These are phyloP conservation scores for Prunus mume DNA, from an alignment of 306 rosid genomes.

Conservation along the genomic window DNA sequence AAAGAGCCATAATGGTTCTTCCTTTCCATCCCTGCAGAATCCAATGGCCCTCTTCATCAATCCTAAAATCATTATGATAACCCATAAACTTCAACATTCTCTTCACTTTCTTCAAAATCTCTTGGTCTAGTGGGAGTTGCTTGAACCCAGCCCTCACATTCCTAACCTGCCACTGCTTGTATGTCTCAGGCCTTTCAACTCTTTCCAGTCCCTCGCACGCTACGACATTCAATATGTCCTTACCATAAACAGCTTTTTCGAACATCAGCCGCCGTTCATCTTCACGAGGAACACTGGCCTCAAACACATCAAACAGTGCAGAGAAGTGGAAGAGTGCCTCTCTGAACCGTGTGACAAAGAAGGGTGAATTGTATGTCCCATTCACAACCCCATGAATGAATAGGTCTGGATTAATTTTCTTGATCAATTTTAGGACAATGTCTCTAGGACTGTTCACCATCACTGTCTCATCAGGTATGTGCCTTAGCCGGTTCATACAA, in stretches of 20 bases:
- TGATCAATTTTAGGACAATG: conserved; percentile 24
- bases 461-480: conserved; percentile 27
- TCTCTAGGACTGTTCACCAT: conserved; percentile 22
- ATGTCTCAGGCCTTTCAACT: conserved; percentile 40
- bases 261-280: conserved; percentile 22
- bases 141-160: conserved; percentile 30
- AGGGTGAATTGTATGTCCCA: conserved; percentile 31
- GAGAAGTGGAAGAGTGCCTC: conserved; percentile 29
- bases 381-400: conserved; percentile 33
- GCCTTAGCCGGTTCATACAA: conserved; percentile 21
- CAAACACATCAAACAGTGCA: conserved; percentile 28
- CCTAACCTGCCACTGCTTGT: conserved; percentile 33
- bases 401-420: conserved; percentile 21
- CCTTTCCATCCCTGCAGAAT: conserved; percentile 41
- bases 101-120: conserved; percentile 10
- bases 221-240: conserved; percentile 25
- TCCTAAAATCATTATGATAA: conserved; percentile 26
- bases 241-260: conserved; percentile 23
- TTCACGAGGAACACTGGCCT: conserved; percentile 11
- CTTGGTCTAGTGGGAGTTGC: conserved; percentile 29
- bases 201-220: conserved; percentile 38
- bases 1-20: conserved; percentile 6
- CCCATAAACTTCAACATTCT: neutral
- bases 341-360: conserved; percentile 20
- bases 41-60: conserved; percentile 36